Base-by-base conservation (phyloP, 352 stramenopile species). In the Phytophthora macrochlamydospora region DNA sequence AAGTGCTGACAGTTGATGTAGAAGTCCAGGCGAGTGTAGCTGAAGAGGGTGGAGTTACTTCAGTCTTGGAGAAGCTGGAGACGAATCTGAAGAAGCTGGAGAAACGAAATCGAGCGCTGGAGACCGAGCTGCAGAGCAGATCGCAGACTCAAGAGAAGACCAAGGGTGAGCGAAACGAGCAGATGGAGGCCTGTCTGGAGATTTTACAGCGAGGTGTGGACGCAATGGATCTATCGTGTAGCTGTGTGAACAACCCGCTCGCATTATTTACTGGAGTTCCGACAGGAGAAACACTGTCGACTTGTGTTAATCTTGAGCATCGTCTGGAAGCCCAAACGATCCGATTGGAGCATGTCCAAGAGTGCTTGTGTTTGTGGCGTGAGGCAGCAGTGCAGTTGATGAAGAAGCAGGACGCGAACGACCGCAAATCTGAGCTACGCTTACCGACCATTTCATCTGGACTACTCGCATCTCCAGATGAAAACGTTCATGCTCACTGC, bases 261-360 rank as follows among this genome's bases (percentile, higher is more conserved):
- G 7, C 13, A 3, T 56, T 72, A 53, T 72, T 55, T 49, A 48
- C 55, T 30, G 66, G 66, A 42, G 4, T 44, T 2, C 24, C 42
- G n/a, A n/a, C 18, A 18, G 31, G n/a, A 52, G 30, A 52, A 14
- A 51, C 32, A 31, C 37, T 46, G 35, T 31, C 42, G 46, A 66
- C 33, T 30, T 78, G 70, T 62, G 61, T 71, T 45, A 51, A 69
- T 35, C 50, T 75, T 24, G 66, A 78, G 4, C 70, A 78, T 38
- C 56, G 42, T 18, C 62, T 78, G 12, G 56, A 78, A 60, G 56
- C 56, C 2, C 70, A 78, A 33, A 32, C 49, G 24, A 50, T 61
- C 33, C 45, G 67, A 24, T 31, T 78, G 7, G 57, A 67, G 30
- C 70, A 75, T 42, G 18, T 69, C 14, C 66, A 75, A 32, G 61